Evolutionary conservation across 371 early-diverging fungal genomes (phyloP).

Genomic region (Mucor saturninus): DNA sequence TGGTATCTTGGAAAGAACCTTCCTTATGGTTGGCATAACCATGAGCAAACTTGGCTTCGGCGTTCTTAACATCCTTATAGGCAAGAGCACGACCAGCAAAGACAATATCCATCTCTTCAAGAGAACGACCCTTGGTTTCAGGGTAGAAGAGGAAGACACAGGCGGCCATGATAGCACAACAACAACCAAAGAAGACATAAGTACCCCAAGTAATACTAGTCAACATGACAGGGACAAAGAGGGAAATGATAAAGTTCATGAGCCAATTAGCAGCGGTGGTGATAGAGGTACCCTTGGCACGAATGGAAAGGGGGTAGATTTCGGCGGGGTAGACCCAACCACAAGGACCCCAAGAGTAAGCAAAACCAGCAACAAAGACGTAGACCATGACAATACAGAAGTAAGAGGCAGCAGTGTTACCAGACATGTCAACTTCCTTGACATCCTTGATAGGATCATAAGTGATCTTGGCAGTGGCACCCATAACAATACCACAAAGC

Average conservation of each 20-base stretch:
- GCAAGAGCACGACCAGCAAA: slow-evolving; percentile 44
- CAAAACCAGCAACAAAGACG: slow-evolving; percentile 56
- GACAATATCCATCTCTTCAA: slow-evolving; percentile 65
- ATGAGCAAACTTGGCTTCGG: slow-evolving; percentile 5
- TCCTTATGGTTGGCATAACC: neutral
- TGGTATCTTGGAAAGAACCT: slow-evolving; percentile 10
- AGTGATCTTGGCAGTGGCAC: slow-evolving; percentile 27
- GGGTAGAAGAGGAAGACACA: slow-evolving; percentile 52
- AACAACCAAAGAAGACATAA: slow-evolving; percentile 66
- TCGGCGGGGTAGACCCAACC: slow-evolving; percentile 70
- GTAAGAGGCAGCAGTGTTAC: slow-evolving; percentile 45
- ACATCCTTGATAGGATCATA: slow-evolving; percentile 14
- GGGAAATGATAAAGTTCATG: slow-evolving; percentile 55
- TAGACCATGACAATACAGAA: slow-evolving; percentile 58
- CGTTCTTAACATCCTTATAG: slow-evolving; percentile 25
- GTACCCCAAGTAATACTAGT: slow-evolving; percentile 53
- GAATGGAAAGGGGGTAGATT: slow-evolving; percentile 60
- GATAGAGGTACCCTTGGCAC: slow-evolving; percentile 55
- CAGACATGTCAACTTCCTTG: slow-evolving; percentile 37
- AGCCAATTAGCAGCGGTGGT: slow-evolving; percentile 75
- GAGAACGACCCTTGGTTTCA: slow-evolving; percentile 63
- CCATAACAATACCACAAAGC: slow-evolving; percentile 53
- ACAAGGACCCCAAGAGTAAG: slow-evolving; percentile 59
- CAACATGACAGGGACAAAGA: slow-evolving; percentile 52
- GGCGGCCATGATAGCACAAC: slow-evolving; percentile 46